These are phyloP conservation scores for Termitomyces sp. DNA, from an alignment of 768 basidiomycete species.

Conservation along the genomic window DNA sequence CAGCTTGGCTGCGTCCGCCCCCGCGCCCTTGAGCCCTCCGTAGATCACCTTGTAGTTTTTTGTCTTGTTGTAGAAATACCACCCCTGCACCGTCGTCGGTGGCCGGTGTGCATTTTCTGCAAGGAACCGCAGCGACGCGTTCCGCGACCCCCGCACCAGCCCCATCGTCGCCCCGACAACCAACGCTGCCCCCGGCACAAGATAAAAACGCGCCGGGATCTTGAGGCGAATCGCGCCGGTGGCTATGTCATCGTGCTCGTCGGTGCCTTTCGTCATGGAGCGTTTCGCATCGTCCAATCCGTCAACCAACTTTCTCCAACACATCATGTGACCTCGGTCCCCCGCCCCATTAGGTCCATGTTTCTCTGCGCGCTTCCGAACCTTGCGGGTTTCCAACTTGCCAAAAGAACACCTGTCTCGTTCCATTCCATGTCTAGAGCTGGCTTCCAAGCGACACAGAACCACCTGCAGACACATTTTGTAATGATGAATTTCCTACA, in stretches of 20 bases:
- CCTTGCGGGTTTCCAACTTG: background rate
- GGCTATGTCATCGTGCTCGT: background rate
- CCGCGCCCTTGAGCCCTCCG: slow-evolving; percentile 69
- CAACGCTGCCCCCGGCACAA: slow-evolving; percentile 61
- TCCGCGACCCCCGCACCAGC: slow-evolving; percentile 68
- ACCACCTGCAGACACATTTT: no score
- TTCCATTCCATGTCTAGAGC: background rate
- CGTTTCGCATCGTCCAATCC: slow-evolving; percentile 2
- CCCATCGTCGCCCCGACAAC: slow-evolving; percentile 67
- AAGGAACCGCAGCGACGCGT: slow-evolving; percentile 74
- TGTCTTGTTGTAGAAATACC: slow-evolving; percentile 96
- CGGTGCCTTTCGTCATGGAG: slow-evolving; percentile 12
- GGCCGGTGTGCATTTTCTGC: slow-evolving; percentile 92
- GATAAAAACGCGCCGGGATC: slow-evolving; percentile 57
- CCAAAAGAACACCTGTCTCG: no score
- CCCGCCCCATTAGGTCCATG: background rate
- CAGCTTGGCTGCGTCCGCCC: slow-evolving; percentile 52
- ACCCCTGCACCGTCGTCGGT: slow-evolving; percentile 83
- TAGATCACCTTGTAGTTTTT: slow-evolving; percentile 88
- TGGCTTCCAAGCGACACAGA: no score
- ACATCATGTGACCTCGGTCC: slow-evolving; percentile 15
- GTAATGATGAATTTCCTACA: no score
- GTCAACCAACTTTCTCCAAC: background rate
- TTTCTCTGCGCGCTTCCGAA: background rate
- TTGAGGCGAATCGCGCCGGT: slow-evolving; percentile 17